These are phyloP conservation scores for Phaffomyces thermotolerans DNA, from an alignment of 805 yeast species.

Conservation along the genomic window DNA sequence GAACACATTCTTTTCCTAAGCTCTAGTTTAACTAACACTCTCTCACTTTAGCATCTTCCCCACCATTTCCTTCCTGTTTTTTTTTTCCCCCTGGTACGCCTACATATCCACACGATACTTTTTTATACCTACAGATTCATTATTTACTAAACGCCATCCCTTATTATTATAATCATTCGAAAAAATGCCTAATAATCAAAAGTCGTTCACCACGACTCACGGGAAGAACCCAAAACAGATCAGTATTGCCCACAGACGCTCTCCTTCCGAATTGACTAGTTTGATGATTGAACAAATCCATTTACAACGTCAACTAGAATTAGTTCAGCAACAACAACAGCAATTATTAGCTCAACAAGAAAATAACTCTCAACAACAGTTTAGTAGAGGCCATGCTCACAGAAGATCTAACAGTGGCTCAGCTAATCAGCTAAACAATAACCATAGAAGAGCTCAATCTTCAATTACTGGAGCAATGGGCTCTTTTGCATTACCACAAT, in stretches of 20 bases:
- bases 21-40: too few relatives aligned
- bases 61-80: too few relatives aligned
- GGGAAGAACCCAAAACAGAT: constrained; percentile 50
- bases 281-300: constrained; percentile 85
- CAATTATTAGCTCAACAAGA: constrained; percentile 65
- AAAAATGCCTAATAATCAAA: not conserved
- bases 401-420: constrained; percentile 4
- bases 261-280: constrained; percentile 92
- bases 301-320: constrained; percentile 86
- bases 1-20: too few relatives aligned
- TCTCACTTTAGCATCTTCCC: too few relatives aligned
- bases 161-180: not conserved
- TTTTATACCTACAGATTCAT: not conserved
- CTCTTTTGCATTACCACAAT: constrained; percentile 18
- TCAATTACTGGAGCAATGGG: constrained; percentile 28
- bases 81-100: too few relatives aligned
- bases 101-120: too few relatives aligned
- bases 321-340: constrained; percentile 88
- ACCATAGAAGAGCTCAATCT: constrained; percentile 44
- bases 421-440: not conserved
- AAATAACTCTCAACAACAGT: constrained; percentile 18
- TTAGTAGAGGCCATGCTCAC: constrained; percentile 12
- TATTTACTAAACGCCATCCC: not conserved
- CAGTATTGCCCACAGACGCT: constrained; percentile 93
- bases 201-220: constrained; percentile 28